Conservation (phyloP, 176 grass and related monocot species). For the Themeda triandra region DNA sequence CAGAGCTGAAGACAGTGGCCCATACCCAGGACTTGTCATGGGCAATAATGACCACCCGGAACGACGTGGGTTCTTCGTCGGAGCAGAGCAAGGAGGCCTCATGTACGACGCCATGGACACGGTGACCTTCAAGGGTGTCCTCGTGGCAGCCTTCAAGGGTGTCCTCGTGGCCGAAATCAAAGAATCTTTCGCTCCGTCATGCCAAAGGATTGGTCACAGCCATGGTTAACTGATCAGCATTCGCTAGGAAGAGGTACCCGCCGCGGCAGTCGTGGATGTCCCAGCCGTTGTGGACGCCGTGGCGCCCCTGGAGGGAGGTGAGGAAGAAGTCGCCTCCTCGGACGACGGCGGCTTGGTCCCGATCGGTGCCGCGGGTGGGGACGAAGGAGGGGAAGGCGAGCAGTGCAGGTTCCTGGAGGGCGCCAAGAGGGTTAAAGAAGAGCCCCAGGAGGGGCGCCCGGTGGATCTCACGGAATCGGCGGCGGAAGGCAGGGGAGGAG, state of each 20-base stretch:
- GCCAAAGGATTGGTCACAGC: neutral
- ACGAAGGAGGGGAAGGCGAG: conserved; percentile 13
- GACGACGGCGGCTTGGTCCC: conserved; percentile 8
- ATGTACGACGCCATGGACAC: neutral
- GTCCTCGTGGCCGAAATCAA: neutral
- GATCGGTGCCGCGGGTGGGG: neutral
- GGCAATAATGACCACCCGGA: neutral
- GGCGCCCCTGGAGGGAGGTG: conserved; percentile 10
- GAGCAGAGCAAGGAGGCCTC: neutral
- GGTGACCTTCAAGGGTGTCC: neutral
- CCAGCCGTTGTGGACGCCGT: neutral
- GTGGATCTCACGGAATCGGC: neutral
- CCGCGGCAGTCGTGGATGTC: neutral
- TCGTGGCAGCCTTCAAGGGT: neutral
- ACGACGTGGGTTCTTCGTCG: neutral
- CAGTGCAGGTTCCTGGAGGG: neutral
- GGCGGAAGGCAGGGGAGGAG: neutral
- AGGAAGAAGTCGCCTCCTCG: conserved; percentile 25
- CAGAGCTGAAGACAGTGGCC: neutral
- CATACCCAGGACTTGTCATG: neutral
- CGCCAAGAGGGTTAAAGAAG: neutral
- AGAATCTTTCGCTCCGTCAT: neutral
- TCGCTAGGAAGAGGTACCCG: neutral
- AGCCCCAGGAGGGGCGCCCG: conserved; percentile 9
- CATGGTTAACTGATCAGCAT: neutral